Conservation (phyloP, 805 yeast genomes). For the Suhomyces xylopsoci region DNA sequence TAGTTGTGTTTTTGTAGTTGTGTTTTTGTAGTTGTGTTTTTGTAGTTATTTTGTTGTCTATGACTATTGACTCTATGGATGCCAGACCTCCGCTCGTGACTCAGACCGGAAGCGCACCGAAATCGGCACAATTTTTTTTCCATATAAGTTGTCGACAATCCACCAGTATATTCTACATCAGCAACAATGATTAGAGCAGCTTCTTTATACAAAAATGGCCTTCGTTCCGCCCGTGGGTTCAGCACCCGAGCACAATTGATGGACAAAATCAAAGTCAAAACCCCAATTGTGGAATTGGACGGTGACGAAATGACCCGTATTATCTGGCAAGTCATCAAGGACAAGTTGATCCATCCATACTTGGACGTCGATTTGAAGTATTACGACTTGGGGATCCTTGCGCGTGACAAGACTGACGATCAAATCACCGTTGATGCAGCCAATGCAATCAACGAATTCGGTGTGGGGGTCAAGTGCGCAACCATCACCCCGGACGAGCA, state of each 20-base stretch:
- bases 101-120: conserved; percentile 3
- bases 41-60: no score
- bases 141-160: not conserved
- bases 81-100: not conserved
- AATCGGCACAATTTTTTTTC: not conserved
- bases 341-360: conserved; percentile 63
- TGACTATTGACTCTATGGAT: no score
- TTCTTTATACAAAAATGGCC: not conserved
- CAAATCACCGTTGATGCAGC: conserved; percentile 78
- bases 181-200: conserved; percentile 4
- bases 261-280: conserved; percentile 61
- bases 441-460: conserved; percentile 66
- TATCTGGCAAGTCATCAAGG: conserved; percentile 75
- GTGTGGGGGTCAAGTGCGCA: conserved; percentile 83
- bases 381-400: conserved; percentile 67
- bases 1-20: no score
- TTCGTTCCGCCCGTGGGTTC: conserved; percentile 2
- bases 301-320: conserved; percentile 89
- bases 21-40: no score
- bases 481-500: conserved; percentile 83
- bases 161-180: not conserved
- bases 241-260: conserved; percentile 1
- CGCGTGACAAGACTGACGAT: conserved; percentile 70
- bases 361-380: conserved; percentile 72
- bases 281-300: conserved; percentile 74